Percentiles rank a stretch among this genome's conserved stretches.
Conservation (phyloP, 106 monocot species). For the Phalaenopsis equestris region DNA sequence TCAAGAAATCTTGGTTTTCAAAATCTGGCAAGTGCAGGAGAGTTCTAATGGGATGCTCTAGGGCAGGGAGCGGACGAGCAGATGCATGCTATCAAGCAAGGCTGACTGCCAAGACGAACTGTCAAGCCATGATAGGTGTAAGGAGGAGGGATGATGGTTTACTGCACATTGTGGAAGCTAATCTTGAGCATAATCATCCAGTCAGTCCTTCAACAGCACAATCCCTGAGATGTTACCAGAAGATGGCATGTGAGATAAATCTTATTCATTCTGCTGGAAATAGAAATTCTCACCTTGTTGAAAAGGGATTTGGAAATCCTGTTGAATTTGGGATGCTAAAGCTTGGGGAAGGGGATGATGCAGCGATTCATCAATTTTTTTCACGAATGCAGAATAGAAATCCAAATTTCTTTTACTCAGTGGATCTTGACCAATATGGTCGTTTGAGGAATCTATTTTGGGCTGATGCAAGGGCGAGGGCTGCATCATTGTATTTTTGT, state of each 20-base stretch:
- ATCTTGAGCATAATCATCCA: constrained; percentile 25
- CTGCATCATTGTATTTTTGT: constrained; percentile 18
- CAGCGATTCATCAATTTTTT: constrained; percentile 22
- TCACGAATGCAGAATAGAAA: constrained; percentile 21
- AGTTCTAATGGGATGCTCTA: constrained; percentile 8
- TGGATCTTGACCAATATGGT: constrained; percentile 32
- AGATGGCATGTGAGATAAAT: background rate
- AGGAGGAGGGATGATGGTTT: constrained; percentile 13
- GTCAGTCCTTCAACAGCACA: constrained; percentile 6
- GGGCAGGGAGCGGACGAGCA: constrained; percentile 1
- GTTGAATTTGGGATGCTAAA: constrained; percentile 5
- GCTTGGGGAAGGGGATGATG: constrained; percentile 16
- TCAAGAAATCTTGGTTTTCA: constrained; percentile 1
- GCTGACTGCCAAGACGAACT: constrained; percentile 15
- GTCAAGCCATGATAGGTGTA: constrained; percentile 9
- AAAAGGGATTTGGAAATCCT: background rate
- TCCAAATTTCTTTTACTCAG: constrained; percentile 24
- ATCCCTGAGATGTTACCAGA: constrained; percentile 1
- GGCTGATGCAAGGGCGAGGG: constrained; percentile 28
- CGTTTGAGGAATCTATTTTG: constrained; percentile 27
- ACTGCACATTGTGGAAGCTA: constrained; percentile 8
- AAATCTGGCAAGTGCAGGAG: constrained; percentile 5
- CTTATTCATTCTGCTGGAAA: background rate
- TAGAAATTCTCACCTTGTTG: background rate
- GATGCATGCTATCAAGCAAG: constrained; percentile 4